phyloP scores from a whole-genome alignment of 148 eudicot genomes.

The Cornus suecica region DNA sequence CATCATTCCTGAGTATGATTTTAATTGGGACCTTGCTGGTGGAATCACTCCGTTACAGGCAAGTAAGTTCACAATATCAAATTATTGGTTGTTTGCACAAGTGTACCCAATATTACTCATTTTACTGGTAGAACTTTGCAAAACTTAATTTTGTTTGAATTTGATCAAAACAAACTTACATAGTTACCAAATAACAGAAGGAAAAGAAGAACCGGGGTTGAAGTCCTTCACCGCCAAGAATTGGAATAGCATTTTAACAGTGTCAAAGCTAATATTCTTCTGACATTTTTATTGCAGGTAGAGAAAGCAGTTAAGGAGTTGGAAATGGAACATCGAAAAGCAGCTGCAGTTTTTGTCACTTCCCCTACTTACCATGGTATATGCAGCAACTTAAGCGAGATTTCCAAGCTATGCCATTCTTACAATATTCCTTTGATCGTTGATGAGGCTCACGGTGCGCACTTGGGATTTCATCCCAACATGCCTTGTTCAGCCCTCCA shows the following conservation, averaged over 20 bases:
- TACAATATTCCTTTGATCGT: conserved; percentile 55
- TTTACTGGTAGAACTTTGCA: neutral
- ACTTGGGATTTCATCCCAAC: conserved; percentile 64
- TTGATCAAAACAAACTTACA: too few species aligned
- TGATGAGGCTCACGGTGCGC: conserved; percentile 91
- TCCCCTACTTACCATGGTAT: conserved; percentile 80
- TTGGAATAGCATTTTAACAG: too few species aligned
- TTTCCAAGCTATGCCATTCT: conserved; percentile 47
- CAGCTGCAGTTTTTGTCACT: conserved; percentile 64
- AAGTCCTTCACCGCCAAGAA: too few species aligned
- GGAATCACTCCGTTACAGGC: conserved; percentile 65
- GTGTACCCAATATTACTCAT: neutral
- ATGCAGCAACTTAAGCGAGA: conserved; percentile 59
- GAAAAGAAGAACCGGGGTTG: too few species aligned
- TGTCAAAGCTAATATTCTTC: too few species aligned
- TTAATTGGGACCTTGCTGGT: conserved; percentile 63
- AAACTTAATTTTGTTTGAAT: too few species aligned
- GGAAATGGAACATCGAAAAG: conserved; percentile 48
- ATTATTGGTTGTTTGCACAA: neutral
- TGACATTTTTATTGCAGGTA: conserved; percentile 39
- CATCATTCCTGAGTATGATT: conserved; percentile 57
- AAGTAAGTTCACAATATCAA: conserved; percentile 26
- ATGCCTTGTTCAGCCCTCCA: conserved; percentile 61
- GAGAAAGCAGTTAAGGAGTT: conserved; percentile 56
- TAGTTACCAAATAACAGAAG: too few species aligned